Conservation (phyloP, 305 asterid genomes). For the Ajuga reptans region DNA sequence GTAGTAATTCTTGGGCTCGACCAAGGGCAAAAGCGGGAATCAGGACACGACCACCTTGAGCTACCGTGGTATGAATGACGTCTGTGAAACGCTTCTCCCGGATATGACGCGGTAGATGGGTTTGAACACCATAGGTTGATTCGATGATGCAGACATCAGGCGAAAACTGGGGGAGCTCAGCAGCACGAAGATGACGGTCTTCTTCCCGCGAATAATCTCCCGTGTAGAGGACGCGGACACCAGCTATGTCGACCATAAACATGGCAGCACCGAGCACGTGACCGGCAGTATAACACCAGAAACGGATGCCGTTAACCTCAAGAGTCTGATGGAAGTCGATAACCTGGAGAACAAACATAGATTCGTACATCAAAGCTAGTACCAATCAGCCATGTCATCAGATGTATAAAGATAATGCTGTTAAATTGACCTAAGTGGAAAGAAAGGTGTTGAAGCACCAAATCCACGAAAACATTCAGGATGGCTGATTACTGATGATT, state of each 20-base stretch:
- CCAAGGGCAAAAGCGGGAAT: conserved; percentile 96
- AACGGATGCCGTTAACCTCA: conserved; percentile 90
- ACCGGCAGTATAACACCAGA: conserved; percentile 99
- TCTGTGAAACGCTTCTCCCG: conserved; percentile 92
- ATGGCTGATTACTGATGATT: not conserved
- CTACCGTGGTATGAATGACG: conserved; percentile 59
- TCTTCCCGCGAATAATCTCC: conserved; percentile 98
- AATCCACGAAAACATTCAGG: not conserved
- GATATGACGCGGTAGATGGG: conserved; percentile 68
- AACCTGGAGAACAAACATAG: conserved; percentile 47
- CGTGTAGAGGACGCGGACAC: conserved; percentile 88
- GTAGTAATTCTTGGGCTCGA: conserved; percentile 88
- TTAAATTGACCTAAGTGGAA: no score
- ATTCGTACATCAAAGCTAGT: conserved; percentile 16
- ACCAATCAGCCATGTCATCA: not conserved
- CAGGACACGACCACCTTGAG: conserved; percentile 92
- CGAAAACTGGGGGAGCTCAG: conserved; percentile 84
- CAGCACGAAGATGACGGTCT: conserved; percentile 97
- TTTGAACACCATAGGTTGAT: conserved; percentile 94
- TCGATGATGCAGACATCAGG: conserved; percentile 95
- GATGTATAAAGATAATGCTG: not conserved
- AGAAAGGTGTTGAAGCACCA: not conserved
- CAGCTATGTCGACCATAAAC: conserved; percentile 99
- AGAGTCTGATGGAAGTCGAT: conserved; percentile 95
- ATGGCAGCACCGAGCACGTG: conserved; percentile 99